phyloP scores from a whole-genome alignment of 1,139 yeast genomes.

The Sugiyamaella neomexicana region DNA sequence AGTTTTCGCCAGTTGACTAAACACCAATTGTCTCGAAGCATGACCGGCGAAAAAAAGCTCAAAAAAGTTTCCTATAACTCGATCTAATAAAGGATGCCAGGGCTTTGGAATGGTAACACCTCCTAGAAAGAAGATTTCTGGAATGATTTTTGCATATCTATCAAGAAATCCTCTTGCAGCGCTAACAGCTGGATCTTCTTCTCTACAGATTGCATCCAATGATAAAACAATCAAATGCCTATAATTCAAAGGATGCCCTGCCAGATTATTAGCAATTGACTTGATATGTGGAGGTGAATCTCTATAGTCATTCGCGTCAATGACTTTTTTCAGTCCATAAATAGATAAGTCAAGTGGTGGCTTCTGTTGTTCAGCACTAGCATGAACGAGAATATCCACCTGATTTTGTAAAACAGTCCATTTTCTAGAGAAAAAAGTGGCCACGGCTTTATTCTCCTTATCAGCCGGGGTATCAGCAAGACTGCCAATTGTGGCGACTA shows the following conservation, averaged over 20 bases:
- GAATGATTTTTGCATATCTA: constrained; percentile 38
- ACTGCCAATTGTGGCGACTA: constrained; percentile 7
- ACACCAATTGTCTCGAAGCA: constrained; percentile 31
- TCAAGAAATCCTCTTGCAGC: constrained; percentile 38
- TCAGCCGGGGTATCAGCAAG: background rate
- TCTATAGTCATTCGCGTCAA: constrained; percentile 23
- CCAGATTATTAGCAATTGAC: constrained; percentile 27
- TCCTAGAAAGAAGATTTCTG: constrained; percentile 42
- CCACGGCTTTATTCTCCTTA: constrained; percentile 6
- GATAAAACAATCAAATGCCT: constrained; percentile 34
- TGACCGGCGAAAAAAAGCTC: constrained; percentile 40
- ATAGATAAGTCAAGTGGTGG: constrained; percentile 10
- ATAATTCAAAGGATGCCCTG: constrained; percentile 34
- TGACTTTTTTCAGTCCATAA: constrained; percentile 25
- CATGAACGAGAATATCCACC: constrained; percentile 27
- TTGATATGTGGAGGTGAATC: constrained; percentile 27
- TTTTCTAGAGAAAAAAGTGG: constrained; percentile 21
- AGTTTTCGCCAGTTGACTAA: constrained; percentile 29
- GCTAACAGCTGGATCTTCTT: constrained; percentile 28
- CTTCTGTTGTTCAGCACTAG: constrained; percentile 9
- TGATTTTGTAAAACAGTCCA: constrained; percentile 34
- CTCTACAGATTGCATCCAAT: constrained; percentile 38
- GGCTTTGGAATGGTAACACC: constrained; percentile 40
- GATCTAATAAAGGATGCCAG: constrained; percentile 40
- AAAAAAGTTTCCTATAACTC: constrained; percentile 39